Evolutionary conservation across 805 yeast genomes (phyloP).

Genomic region (Pichia sporocuriosa): DNA sequence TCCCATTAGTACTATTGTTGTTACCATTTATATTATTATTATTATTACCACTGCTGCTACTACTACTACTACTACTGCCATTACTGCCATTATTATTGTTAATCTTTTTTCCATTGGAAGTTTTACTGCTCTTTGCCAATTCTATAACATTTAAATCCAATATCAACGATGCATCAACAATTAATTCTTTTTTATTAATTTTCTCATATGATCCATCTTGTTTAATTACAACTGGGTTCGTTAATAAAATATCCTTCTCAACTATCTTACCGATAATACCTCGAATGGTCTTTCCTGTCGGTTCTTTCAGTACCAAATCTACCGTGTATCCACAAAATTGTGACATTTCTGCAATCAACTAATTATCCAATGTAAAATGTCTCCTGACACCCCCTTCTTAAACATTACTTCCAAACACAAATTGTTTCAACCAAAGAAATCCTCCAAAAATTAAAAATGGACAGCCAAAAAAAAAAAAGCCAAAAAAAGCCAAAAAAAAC

Average conservation of each 20-base stretch:
- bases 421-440: no score
- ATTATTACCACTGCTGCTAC: conserved; percentile 15
- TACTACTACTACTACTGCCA: background rate
- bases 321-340: conserved; percentile 43
- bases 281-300: conserved; percentile 19
- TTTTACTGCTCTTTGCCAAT: conserved; percentile 36
- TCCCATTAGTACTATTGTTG: no score
- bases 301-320: conserved; percentile 37
- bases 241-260: conserved; percentile 22
- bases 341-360: conserved; percentile 24
- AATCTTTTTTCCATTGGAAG: conserved; percentile 3
- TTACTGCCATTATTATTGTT: conserved; percentile 8
- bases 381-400: background rate
- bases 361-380: background rate
- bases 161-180: conserved; percentile 34
- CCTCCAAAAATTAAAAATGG: no score
- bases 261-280: conserved; percentile 24
- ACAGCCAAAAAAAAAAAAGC: no score
- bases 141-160: conserved; percentile 50
- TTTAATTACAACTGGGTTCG: conserved; percentile 28
- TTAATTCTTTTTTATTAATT: conserved; percentile 16
- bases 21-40: conserved; percentile 2
- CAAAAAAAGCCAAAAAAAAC: no score
- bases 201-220: conserved; percentile 17
- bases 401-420: background rate